These are phyloP conservation scores for Aspergillus steynii DNA, from an alignment of 495 filamentous ascomycete genomes.

Conservation along the genomic window DNA sequence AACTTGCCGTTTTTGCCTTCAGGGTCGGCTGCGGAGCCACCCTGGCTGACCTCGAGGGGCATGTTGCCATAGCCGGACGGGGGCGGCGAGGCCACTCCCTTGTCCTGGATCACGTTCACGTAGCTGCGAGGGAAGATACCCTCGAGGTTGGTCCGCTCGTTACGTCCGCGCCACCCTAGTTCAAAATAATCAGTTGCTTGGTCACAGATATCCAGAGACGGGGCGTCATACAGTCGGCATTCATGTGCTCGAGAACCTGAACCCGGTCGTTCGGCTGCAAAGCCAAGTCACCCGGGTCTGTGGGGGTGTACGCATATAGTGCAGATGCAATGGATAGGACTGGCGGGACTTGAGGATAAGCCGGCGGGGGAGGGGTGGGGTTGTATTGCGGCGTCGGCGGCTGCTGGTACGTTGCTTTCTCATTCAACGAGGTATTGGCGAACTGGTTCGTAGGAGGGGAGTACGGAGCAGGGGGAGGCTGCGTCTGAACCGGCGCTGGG, in stretches of 20 bases:
- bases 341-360: constrained; percentile 54
- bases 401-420: constrained; percentile 53
- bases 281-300: constrained; percentile 75
- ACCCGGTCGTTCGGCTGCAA: constrained; percentile 76
- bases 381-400: constrained; percentile 41
- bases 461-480: constrained; percentile 39
- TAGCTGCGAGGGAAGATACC: constrained; percentile 92
- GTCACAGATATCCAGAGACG: neutral
- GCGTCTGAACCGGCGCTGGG: constrained; percentile 36
- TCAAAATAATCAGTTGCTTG: constrained; percentile 23
- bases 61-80: constrained; percentile 54
- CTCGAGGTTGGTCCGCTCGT: constrained; percentile 73
- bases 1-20: constrained; percentile 46
- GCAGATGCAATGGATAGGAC: constrained; percentile 73
- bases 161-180: constrained; percentile 76
- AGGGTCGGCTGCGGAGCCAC: constrained; percentile 29
- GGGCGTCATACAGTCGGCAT: constrained; percentile 73
- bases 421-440: constrained; percentile 48
- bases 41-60: constrained; percentile 53
- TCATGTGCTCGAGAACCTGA: constrained; percentile 84
- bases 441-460: constrained; percentile 46
- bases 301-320: constrained; percentile 76
- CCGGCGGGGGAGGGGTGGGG: constrained; percentile 52
- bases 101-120: constrained; percentile 62
- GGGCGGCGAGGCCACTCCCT: constrained; percentile 32